These are phyloP conservation scores for Bocquillonia castaneifolia DNA, from an alignment of 441 rosid species.

Conservation along the genomic window DNA sequence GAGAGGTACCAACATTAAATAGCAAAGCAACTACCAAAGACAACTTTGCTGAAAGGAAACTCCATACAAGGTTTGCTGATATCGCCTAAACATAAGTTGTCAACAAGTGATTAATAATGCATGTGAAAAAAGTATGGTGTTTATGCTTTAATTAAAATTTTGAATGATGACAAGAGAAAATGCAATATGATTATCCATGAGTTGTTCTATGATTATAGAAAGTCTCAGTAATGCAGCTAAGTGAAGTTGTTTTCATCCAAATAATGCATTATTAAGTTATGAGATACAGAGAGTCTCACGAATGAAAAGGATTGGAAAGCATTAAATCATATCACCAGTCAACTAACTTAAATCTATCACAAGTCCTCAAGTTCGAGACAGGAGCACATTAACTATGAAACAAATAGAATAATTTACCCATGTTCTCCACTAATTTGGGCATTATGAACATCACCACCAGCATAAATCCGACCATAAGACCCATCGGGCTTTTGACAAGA, in stretches of 20 bases:
- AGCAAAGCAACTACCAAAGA: neutral
- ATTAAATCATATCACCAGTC: neutral
- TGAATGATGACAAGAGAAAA: neutral
- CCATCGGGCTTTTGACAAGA: conserved; percentile 93
- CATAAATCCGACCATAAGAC: conserved; percentile 98
- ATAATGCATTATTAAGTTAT: neutral
- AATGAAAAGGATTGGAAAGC: neutral
- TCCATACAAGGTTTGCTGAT: neutral
- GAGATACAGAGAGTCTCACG: neutral
- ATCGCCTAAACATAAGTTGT: neutral
- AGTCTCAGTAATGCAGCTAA: neutral
- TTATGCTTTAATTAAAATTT: neutral
- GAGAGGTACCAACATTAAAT: neutral
- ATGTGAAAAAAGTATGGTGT: neutral
- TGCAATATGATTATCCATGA: neutral
- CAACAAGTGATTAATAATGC: neutral
- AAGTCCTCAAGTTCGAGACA: conserved; percentile 7
- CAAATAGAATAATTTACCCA: conserved; percentile 50
- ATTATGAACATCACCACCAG: conserved; percentile 76
- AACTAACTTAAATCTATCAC: neutral
- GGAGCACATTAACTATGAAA: conserved; percentile 11
- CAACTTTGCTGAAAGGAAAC: neutral
- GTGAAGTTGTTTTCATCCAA: neutral
- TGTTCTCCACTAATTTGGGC: conserved; percentile 96
- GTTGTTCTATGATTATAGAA: neutral